These are phyloP conservation scores for Pisolithus microcarpus DNA, from an alignment of 768 basidiomycete genomes.

Conservation along the genomic window DNA sequence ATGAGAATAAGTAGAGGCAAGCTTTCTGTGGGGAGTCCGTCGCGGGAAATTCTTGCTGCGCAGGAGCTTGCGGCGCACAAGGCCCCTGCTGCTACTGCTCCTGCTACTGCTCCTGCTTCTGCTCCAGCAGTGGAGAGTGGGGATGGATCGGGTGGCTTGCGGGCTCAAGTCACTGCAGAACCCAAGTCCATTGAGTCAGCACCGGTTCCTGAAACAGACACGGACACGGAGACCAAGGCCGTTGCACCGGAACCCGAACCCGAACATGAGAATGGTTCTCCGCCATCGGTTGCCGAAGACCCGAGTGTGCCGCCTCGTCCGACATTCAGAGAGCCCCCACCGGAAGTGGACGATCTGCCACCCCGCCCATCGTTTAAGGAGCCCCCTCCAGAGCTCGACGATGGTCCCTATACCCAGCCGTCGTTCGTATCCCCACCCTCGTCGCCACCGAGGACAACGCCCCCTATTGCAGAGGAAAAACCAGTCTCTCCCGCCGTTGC, in stretches of 20 bases:
- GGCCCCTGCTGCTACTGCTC: constrained; percentile 29
- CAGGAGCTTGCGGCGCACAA: constrained; percentile 55
- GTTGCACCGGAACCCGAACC: constrained; percentile 24
- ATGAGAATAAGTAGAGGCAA: constrained; percentile 78
- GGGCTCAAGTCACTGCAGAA: constrained; percentile 10
- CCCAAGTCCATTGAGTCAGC: constrained; percentile 9
- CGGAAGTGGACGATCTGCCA: constrained; percentile 27
- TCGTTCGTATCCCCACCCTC: constrained; percentile 34
- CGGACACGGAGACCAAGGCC: constrained; percentile 6
- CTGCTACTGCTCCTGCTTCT: constrained; percentile 20
- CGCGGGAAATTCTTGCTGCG: constrained; percentile 62
- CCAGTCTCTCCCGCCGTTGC: constrained; percentile 27
- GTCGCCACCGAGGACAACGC: constrained; percentile 8
- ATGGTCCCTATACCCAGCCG: constrained; percentile 32
- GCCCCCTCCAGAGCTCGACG: constrained; percentile 54
- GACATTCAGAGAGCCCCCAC: constrained; percentile 56
- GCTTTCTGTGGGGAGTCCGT: constrained; percentile 65
- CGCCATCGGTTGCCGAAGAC: constrained; percentile 7
- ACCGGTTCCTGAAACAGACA: background rate
- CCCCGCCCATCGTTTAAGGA: constrained; percentile 51
- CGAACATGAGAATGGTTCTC: background rate
- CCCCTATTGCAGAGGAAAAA: constrained; percentile 16
- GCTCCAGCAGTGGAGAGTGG: constrained; percentile 11
- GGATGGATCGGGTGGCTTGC: constrained; percentile 9
- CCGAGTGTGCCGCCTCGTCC: constrained; percentile 30